Conservation (phyloP, 305 asterid species). For the Petunia hybrid region DNA sequence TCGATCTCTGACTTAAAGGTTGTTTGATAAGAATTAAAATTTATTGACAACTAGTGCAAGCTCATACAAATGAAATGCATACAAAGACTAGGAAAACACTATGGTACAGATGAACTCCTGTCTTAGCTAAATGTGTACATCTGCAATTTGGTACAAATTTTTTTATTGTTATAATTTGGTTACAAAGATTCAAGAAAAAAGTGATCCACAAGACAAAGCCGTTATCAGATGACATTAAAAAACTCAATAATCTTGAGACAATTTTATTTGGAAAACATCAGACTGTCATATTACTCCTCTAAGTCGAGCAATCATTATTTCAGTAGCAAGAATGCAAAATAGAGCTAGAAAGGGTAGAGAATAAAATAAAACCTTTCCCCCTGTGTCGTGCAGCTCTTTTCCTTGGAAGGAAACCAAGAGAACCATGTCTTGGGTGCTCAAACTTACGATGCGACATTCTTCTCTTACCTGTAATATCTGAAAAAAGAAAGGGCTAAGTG, state of each 20-base stretch:
- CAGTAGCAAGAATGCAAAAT: constrained; percentile 23
- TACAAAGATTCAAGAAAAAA: background rate
- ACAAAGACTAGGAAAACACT: background rate
- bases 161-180: too few relatives aligned
- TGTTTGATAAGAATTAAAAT: background rate
- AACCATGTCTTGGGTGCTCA: constrained; percentile 96
- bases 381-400: constrained; percentile 79
- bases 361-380: constrained; percentile 65
- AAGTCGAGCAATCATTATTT: background rate
- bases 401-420: constrained; percentile 92
- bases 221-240: background rate
- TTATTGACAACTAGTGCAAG: background rate
- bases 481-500: background rate
- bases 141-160: too few relatives aligned
- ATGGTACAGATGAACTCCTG: background rate
- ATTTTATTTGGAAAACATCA: background rate
- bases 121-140: background rate
- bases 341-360: background rate
- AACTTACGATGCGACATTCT: constrained; percentile 92
- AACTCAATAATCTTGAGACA: background rate
- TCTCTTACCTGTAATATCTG: constrained; percentile 26
- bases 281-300: background rate
- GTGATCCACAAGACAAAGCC: background rate
- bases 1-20: too few relatives aligned
- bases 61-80: background rate